Base-by-base conservation (phyloP, 257 asterid genomes). In the Ehretia macrophylla region DNA sequence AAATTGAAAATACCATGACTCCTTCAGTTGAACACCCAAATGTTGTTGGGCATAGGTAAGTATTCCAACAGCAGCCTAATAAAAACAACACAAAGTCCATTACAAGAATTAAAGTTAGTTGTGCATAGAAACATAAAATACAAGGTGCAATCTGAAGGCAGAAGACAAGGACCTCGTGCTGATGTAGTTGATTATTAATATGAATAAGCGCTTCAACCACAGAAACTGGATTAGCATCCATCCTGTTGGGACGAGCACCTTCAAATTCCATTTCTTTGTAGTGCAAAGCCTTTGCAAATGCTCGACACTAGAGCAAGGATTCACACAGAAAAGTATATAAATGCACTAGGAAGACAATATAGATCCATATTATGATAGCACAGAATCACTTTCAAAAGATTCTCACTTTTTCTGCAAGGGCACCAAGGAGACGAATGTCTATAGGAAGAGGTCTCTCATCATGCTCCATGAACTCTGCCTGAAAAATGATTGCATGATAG, bases 391-490 rank as follows among this genome's bases (percentile, higher is more conserved):
- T 23, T 38, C 58, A 56, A 48, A 59, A 68, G 76, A 17, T 22
- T 11, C 75, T 47, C 61, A 83, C 99, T 84, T 93, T 93, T 66
- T 89, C 99, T 8, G 99, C 96, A 69, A 93, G 97, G 71, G 99
- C 99, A 53, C 99, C 99, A 64, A 93, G 85, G 58, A 93, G 81
- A 67, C 99, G 94, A 65, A 93, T 93, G 77, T 93, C 99, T 49
- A 93, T 93, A 21, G 99, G 99, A 64, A 93, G 94, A 69, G 96
- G 94, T 66, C 89, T 85, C 82, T 86, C 99, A 70, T 85, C 96
- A 58, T 85, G 99, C 75, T 93, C 99, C 99, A 93, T 93, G 75
- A 89, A 93, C 85, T 93, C 99, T 6, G 99, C 99, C 99, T 92
- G 85, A 68, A 83, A 75, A 40, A 45, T 47, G 51, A 74, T 40